Evolutionary conservation across 768 basidiomycete species (phyloP).

Genomic region (Nidularia pulvinata): DNA sequence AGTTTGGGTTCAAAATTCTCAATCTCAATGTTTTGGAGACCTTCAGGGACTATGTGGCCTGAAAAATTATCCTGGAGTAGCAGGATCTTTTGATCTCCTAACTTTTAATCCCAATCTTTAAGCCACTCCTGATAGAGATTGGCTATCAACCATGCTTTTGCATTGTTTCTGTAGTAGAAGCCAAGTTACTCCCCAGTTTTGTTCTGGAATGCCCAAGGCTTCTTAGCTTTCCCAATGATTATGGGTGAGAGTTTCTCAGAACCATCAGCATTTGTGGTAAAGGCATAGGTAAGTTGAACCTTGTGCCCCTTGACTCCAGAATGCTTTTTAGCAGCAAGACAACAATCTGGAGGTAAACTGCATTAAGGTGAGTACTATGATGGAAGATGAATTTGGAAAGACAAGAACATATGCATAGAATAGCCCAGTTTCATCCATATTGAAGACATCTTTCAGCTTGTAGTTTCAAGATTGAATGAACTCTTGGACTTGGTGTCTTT

Average conservation of each 20-base stretch:
- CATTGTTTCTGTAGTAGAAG: constrained; percentile 25
- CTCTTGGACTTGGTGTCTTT: constrained; percentile 17
- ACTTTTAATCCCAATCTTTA: constrained; percentile 14
- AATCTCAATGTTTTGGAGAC: constrained; percentile 11
- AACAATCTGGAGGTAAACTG: constrained; percentile 26
- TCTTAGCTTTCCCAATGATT: constrained; percentile 21
- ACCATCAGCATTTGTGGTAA: constrained; percentile 24
- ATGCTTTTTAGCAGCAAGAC: constrained; percentile 14
- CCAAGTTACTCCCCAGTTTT: constrained; percentile 18
- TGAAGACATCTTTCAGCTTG: constrained; percentile 24
- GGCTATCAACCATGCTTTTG: constrained; percentile 27
- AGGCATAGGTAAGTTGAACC: constrained; percentile 16
- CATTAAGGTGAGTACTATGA: constrained; percentile 2
- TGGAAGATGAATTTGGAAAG: neutral
- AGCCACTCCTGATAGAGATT: constrained; percentile 25
- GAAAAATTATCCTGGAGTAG: constrained; percentile 20
- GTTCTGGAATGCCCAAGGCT: constrained; percentile 18
- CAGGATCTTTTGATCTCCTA: constrained; percentile 12
- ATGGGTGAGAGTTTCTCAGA: constrained; percentile 16
- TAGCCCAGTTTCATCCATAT: constrained; percentile 30
- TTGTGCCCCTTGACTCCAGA: constrained; percentile 24
- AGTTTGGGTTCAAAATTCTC: constrained; percentile 21
- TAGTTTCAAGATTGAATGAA: constrained; percentile 23
- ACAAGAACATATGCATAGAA: constrained; percentile 24
- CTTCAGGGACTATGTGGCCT: constrained; percentile 10